Evolutionary conservation across 1,284 basidiomycete genomes (phyloP), one percentile per base, ranked within the genome.

Genomic region (Abortiporus biennis): DNA sequence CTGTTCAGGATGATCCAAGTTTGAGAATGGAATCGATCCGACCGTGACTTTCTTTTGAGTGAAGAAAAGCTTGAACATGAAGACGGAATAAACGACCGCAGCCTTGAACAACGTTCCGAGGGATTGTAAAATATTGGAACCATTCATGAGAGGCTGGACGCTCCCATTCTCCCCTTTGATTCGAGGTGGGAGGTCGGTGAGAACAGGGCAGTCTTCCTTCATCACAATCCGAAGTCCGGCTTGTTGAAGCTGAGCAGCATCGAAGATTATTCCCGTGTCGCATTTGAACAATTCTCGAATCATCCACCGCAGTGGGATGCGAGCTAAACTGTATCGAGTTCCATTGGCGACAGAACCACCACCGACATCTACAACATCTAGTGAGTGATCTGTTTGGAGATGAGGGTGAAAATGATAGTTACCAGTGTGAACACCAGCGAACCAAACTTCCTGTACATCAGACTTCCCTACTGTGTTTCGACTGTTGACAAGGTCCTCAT

Each of bases 281-380:
- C 40, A 38, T 25, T 51, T 56, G 56, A 67, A 65, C 43, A 61
- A 62, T 50, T 71, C 58, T 11, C 69, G 66, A 23, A 71, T 60
- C 69, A 72, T 71, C 70, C 69, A 74, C 1, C 68, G 64, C n/a
- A 72, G 58, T 2, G 70, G 55, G 38, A 71, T 68, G n/a, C 64
- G 62, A 1, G 69, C 63, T 1, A 72, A 61, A 15, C 48, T 57
- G 46, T 59, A 47, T 4, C 35, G 52, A 0, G 60, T 61, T 2
- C 52, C 57, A 47, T 69, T 66, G 1, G 47, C 32, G 16, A 68
- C 67, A 4, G 62, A 66, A 1, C 67, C 65, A 29, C 67, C 66
- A 15, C 66, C 66, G 21, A 67, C 59, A 40, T 67, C 63, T 64
- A 43, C 4, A 23, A 22, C 31, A 40, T 11, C 4, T 15, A 41